Base-by-base conservation (phyloP, 768 basidiomycete genomes). In the Tylopilus plumbeoviolaceoides region DNA sequence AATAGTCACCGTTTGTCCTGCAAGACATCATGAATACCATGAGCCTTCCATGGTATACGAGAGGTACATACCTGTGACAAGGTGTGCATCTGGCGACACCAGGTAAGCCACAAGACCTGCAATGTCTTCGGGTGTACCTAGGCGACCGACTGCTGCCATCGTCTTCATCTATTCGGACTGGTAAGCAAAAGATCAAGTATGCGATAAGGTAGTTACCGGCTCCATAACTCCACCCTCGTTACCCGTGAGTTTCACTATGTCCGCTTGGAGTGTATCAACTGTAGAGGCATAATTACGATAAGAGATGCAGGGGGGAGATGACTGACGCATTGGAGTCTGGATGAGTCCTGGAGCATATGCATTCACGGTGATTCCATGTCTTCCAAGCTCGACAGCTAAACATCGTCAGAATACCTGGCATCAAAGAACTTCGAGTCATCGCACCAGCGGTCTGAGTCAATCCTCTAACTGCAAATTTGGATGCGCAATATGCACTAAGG, bases 401-500 rank as follows among this genome's bases (percentile, higher is more conserved):
- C 1, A 35, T 25, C 17, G n/a, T 63, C 25, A 55, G 18, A 47
- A 42, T 21, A n/a, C 3, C 18, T 36, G 14, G 20, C 36, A 8
- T 36, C 3, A 42, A 11, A 6, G 21, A 15, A 3, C 25, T 0
- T 20, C 18, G 31, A 15, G 5, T 8, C 0, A 35, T 27, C 54
- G 12, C 30, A 66, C 65, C 65, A 50, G 65, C 58, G 3, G 59
- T 52, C 47, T 76, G 75, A 1, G 77, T 77, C 25, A 78, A 56
- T 15, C 72, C 75, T 25, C 75, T 64, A 0, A 79, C 46, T 3
- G 75, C 75, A 56, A 76, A 77, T 58, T 79, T 78, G 5, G 70
- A 71, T 0, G 68, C 59, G 39, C 58, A 60, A 52, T 78, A 78
- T 6, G 67, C 56, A 27, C 65, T 48, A 35, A 68, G 9, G 9